These are phyloP conservation scores for Aspergillus tamarii DNA, from an alignment of 2,329 filamentous ascomycete species.

Conservation along the genomic window DNA sequence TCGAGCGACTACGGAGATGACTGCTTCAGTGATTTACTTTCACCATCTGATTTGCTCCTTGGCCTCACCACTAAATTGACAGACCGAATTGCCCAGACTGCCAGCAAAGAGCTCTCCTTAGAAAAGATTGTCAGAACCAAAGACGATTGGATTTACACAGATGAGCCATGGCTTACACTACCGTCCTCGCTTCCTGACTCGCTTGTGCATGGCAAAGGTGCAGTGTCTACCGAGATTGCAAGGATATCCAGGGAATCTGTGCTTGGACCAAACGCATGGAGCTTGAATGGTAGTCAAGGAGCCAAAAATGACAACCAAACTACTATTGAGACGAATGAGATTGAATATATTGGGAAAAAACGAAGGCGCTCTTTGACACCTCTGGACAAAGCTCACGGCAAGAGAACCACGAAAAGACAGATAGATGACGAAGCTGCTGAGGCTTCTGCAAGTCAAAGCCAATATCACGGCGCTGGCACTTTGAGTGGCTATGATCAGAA, in stretches of 20 bases:
- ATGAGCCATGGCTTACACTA: background rate
- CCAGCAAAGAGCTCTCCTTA: background rate
- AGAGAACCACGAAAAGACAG: background rate
- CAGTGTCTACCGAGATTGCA: background rate
- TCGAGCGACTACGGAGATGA: constrained; percentile 41
- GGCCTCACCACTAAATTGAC: background rate
- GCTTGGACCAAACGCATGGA: background rate
- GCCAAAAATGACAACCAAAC: background rate
- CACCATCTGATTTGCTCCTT: constrained; percentile 36
- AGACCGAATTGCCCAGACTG: background rate
- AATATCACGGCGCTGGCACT: background rate
- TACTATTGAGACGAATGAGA: background rate
- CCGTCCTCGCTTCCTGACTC: background rate
- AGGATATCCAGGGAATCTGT: background rate
- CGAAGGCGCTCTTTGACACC: background rate
- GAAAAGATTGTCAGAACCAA: background rate
- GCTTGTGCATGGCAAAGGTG: background rate
- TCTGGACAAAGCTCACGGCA: background rate
- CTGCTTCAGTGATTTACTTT: constrained; percentile 42
- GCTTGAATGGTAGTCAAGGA: background rate
- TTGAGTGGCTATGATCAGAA: background rate
- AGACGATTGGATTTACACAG: constrained; percentile 2
- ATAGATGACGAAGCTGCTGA: background rate
- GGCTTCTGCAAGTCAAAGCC: background rate
- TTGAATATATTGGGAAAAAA: background rate